These are phyloP conservation scores for Trichoderma reesei DNA, from an alignment of 495 filamentous ascomycete species.

Conservation along the genomic window DNA sequence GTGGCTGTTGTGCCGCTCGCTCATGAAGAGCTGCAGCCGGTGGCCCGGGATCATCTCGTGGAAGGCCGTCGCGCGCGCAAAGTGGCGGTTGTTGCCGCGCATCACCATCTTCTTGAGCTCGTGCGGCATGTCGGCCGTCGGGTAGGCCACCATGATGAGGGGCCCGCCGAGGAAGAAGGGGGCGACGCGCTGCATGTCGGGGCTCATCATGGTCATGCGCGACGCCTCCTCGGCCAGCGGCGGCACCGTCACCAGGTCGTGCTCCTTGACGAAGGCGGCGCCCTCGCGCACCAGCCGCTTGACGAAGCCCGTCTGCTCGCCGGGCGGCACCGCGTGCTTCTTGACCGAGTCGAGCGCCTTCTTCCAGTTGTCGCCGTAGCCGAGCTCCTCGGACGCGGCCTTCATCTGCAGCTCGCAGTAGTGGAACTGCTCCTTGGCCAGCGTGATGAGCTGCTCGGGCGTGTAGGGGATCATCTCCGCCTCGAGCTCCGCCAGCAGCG, in stretches of 20 bases:
- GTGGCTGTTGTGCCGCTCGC: slow-evolving; percentile 33
- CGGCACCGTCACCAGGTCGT: slow-evolving; percentile 43
- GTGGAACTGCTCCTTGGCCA: slow-evolving; percentile 32
- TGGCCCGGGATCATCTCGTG: slow-evolving; percentile 49
- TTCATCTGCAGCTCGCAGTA: slow-evolving; percentile 36
- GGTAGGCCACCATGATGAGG: slow-evolving; percentile 41
- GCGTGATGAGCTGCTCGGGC: slow-evolving; percentile 40
- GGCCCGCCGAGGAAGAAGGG: slow-evolving; percentile 46
- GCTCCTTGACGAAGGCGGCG: slow-evolving; percentile 31
- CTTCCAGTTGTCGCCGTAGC: slow-evolving; percentile 30
- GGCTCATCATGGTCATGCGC: slow-evolving; percentile 44
- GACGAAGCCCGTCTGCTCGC: slow-evolving; percentile 37
- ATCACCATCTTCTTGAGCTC: slow-evolving; percentile 42
- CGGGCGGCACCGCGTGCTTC: slow-evolving; percentile 38
- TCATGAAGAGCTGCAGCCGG: slow-evolving; percentile 38
- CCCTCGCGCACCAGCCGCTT: slow-evolving; percentile 31
- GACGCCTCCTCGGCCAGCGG: slow-evolving; percentile 36
- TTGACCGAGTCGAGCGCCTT: slow-evolving; percentile 43
- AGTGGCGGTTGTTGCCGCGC: slow-evolving; percentile 44
- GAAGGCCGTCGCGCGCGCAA: slow-evolving; percentile 41
- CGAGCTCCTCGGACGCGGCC: slow-evolving; percentile 12
- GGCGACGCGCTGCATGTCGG: slow-evolving; percentile 35
- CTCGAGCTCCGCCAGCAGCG: slow-evolving; percentile 31
- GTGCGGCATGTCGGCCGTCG: slow-evolving; percentile 38
- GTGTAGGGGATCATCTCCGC: slow-evolving; percentile 37